phyloP scores from a whole-genome alignment of 768 basidiomycete species.

The Sistotremastrum niveocremeum region DNA sequence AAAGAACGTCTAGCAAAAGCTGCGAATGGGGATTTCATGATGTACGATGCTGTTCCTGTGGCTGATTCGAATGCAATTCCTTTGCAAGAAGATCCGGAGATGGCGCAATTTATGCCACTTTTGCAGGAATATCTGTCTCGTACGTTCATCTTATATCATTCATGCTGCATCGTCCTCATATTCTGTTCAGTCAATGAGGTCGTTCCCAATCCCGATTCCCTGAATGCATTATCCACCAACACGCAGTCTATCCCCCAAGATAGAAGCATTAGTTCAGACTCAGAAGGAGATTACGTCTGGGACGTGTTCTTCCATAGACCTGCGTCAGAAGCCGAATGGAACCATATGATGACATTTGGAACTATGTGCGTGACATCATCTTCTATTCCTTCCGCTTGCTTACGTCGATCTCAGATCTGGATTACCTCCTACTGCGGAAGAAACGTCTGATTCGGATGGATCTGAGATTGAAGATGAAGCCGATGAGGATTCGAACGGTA shows the following conservation, averaged over 20 bases:
- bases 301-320: slow-evolving; percentile 72
- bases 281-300: slow-evolving; percentile 59
- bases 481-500: slow-evolving; percentile 79
- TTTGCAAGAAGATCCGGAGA: slow-evolving; percentile 36
- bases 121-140: slow-evolving; percentile 61
- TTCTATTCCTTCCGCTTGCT: neutral
- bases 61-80: slow-evolving; percentile 12
- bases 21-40: slow-evolving; percentile 32
- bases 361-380: slow-evolving; percentile 38
- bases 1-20: slow-evolving; percentile 28
- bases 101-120: slow-evolving; percentile 68
- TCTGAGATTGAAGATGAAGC: slow-evolving; percentile 61
- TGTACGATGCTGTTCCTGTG: slow-evolving; percentile 60
- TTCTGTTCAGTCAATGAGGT: slow-evolving; percentile 15
- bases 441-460: slow-evolving; percentile 35
- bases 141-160: slow-evolving; percentile 17
- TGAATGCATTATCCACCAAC: neutral
- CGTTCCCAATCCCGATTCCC: slow-evolving; percentile 4
- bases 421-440: neutral
- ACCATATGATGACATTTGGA: slow-evolving; percentile 38
- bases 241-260: neutral
- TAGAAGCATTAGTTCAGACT: neutral
- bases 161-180: neutral
- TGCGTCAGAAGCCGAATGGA: slow-evolving; percentile 45
- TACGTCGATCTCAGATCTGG: neutral